phyloP scores from a whole-genome alignment of 805 yeast genomes.

The Komagataella populi region DNA sequence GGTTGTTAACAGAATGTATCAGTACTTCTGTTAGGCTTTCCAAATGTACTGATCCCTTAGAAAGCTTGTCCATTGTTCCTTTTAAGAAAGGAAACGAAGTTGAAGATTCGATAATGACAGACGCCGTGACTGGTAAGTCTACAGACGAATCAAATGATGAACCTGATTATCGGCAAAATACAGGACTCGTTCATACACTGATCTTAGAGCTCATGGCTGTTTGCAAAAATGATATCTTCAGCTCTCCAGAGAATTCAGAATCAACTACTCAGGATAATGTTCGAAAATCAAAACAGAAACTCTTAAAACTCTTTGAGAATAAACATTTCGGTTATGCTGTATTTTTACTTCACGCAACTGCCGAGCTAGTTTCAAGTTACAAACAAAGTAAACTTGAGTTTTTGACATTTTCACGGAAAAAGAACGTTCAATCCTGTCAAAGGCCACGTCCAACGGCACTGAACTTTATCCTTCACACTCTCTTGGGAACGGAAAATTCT shows the following conservation, averaged over 20 bases:
- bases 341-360: constrained; percentile 51
- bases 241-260: constrained; percentile 9
- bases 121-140: neutral
- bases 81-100: neutral
- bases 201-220: constrained; percentile 48
- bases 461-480: constrained; percentile 64
- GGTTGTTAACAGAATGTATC: neutral
- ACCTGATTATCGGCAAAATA: neutral
- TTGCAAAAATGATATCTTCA: constrained; percentile 13
- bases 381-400: constrained; percentile 74
- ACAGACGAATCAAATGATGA: neutral
- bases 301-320: constrained; percentile 25
- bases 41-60: neutral
- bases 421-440: constrained; percentile 18
- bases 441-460: constrained; percentile 71
- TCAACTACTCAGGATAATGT: constrained; percentile 8
- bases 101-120: neutral
- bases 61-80: neutral
- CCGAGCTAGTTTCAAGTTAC: constrained; percentile 68
- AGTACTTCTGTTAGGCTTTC: neutral
- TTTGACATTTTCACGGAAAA: constrained; percentile 58
- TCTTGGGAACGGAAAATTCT: constrained; percentile 27
- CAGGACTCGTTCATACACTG: constrained; percentile 53
- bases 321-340: constrained; percentile 50
- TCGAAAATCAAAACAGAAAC: constrained; percentile 8